Conservation (phyloP, 2,329 filamentous ascomycete species). For the Emmonsia crescens region DNA sequence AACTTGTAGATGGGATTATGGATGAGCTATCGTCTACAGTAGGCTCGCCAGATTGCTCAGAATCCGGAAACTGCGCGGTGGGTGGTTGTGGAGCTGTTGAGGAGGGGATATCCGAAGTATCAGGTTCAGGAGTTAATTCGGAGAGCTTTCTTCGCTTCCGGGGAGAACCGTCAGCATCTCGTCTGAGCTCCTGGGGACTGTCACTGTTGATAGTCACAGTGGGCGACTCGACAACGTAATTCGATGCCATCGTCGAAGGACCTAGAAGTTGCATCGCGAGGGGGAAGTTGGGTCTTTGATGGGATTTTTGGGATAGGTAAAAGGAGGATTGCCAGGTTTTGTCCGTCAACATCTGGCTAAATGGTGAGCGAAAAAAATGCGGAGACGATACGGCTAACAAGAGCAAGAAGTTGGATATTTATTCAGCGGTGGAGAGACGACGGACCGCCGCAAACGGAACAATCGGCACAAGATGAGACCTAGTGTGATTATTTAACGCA, state of each 20-base stretch:
- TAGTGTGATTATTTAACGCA: background rate
- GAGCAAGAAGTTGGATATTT: background rate
- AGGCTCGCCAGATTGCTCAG: conserved; percentile 3
- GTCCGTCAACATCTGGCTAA: background rate
- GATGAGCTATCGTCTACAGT: conserved; percentile 24
- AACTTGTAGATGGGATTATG: conserved; percentile 38
- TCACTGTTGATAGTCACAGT: background rate
- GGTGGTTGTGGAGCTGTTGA: background rate
- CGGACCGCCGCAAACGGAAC: background rate
- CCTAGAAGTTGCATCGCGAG: background rate
- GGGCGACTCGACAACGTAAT: background rate
- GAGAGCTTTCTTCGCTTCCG: conserved; percentile 14
- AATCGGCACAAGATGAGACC: background rate
- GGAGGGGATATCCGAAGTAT: background rate
- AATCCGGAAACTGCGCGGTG: background rate
- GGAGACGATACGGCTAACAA: background rate
- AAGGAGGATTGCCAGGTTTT: background rate
- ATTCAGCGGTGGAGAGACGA: background rate
- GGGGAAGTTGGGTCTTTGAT: background rate
- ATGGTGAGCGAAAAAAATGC: background rate
- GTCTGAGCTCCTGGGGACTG: background rate
- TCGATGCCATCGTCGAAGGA: conserved; percentile 4
- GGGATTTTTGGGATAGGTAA: background rate
- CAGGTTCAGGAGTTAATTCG: background rate
- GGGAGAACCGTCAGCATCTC: conserved; percentile 5